These are phyloP conservation scores for Drosera spatulata DNA, from an alignment of 179 eudicot genomes.

Conservation along the genomic window DNA sequence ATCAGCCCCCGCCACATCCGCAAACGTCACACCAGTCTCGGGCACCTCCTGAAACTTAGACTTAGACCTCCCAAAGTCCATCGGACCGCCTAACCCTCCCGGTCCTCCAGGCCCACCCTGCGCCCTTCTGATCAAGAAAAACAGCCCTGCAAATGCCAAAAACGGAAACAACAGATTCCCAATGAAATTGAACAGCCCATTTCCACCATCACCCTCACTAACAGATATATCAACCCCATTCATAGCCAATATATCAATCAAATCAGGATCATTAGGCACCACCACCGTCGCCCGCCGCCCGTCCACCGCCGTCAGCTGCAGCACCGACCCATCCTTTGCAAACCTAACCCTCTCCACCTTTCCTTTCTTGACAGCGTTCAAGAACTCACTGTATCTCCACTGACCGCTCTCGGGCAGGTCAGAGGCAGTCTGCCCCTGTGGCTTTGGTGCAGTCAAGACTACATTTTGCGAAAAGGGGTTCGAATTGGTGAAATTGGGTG, in stretches of 20 bases:
- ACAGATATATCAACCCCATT: constrained; percentile 96
- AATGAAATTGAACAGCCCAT: constrained; percentile 65
- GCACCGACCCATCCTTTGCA: constrained; percentile 62
- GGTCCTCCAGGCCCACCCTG: constrained; percentile 99
- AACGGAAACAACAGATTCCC: constrained; percentile 81
- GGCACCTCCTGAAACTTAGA: constrained; percentile 99
- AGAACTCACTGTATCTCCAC: constrained; percentile 94
- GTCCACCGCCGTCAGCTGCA: constrained; percentile 83
- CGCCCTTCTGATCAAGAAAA: constrained; percentile 66
- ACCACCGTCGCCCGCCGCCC: constrained; percentile 73
- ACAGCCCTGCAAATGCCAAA: constrained; percentile 84
- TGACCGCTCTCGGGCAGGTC: constrained; percentile 84
- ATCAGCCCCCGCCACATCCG: constrained; percentile 97
- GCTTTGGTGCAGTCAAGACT: constrained; percentile 67
- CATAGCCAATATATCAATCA: constrained; percentile 90
- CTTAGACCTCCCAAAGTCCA: constrained; percentile 96
- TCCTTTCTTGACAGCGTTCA: constrained; percentile 93
- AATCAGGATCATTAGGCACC: constrained; percentile 93
- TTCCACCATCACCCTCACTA: constrained; percentile 79
- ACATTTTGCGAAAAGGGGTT: constrained; percentile 55
- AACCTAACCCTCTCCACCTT: constrained; percentile 93
- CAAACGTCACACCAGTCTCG: constrained; percentile 80
- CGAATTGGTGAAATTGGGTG: constrained; percentile 15
- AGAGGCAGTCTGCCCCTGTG: constrained; percentile 25
- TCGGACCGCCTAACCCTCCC: constrained; percentile 96